Evolutionary conservation across 352 stramenopile genomes (phyloP).

Genomic region (Pilasporangium apinafurcum): DNA sequence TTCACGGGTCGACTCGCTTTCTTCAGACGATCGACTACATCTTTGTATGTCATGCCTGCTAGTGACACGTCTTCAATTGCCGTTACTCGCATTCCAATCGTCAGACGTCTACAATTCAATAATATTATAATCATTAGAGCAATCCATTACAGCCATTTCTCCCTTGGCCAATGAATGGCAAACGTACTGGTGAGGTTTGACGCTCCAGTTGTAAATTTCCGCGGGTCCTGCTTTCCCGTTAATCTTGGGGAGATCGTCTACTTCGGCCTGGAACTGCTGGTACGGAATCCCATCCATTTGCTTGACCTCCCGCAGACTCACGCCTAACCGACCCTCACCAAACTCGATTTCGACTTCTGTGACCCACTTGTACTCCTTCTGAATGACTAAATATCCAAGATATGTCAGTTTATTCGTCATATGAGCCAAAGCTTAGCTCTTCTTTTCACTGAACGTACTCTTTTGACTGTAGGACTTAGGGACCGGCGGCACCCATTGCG

Average conservation of each 20-base stretch:
- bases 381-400: no score
- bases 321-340: slow-evolving; percentile 66
- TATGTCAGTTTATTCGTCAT: no score
- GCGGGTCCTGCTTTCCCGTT: slow-evolving; percentile 77
- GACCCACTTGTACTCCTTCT: slow-evolving; percentile 73
- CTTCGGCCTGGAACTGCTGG: slow-evolving; percentile 83
- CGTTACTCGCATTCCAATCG: slow-evolving; percentile 80
- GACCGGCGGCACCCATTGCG: slow-evolving; percentile 66
- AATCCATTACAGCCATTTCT: neutral
- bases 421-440: no score
- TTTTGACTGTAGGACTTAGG: slow-evolving; percentile 16
- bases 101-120: slow-evolving; percentile 34
- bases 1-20: slow-evolving; percentile 59
- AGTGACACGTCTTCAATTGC: slow-evolving; percentile 66
- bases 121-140: no score
- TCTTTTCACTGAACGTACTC: no score
- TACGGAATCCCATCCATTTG: slow-evolving; percentile 76
- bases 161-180: no score
- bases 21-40: slow-evolving; percentile 77
- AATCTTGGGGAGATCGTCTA: slow-evolving; percentile 84
- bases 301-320: slow-evolving; percentile 73
- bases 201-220: slow-evolving; percentile 87
- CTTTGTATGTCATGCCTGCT: slow-evolving; percentile 74
- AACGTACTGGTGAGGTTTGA: slow-evolving; percentile 65
- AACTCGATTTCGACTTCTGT: slow-evolving; percentile 85